phyloP scores from a whole-genome alignment of 202 grass and related monocot genomes.

The Schoenoplectus triqueter region DNA sequence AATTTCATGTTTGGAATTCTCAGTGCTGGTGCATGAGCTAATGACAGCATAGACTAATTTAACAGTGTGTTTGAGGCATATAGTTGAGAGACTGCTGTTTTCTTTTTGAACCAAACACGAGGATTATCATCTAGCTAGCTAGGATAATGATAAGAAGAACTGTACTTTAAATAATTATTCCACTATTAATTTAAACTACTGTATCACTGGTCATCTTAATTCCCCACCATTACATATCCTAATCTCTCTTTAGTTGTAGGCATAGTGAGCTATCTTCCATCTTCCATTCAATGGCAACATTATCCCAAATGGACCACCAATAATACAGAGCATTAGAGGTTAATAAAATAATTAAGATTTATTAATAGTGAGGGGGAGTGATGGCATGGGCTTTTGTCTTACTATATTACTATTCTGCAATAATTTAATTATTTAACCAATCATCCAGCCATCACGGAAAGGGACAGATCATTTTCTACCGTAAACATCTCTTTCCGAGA shows the following conservation, averaged over 20 bases:
- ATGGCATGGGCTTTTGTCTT: neutral
- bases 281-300: conserved; percentile 15
- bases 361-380: neutral
- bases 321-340: neutral
- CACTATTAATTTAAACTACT: neutral
- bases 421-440: neutral
- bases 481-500: neutral
- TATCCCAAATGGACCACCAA: conserved; percentile 2
- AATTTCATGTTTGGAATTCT: too few relatives aligned
- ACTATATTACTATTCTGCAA: neutral
- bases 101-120: too few relatives aligned
- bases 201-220: neutral
- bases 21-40: too few relatives aligned
- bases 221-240: neutral
- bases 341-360: neutral
- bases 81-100: too few relatives aligned
- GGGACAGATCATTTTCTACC: neutral
- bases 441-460: neutral
- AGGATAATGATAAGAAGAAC: neutral
- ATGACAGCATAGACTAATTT: too few relatives aligned
- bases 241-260: neutral
- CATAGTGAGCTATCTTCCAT: neutral
- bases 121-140: neutral
- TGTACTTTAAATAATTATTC: neutral
- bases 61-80: too few relatives aligned